Evolutionary conservation across 441 rosid species (phyloP).

Genomic region (Cnidoscolus chayamansa): DNA sequence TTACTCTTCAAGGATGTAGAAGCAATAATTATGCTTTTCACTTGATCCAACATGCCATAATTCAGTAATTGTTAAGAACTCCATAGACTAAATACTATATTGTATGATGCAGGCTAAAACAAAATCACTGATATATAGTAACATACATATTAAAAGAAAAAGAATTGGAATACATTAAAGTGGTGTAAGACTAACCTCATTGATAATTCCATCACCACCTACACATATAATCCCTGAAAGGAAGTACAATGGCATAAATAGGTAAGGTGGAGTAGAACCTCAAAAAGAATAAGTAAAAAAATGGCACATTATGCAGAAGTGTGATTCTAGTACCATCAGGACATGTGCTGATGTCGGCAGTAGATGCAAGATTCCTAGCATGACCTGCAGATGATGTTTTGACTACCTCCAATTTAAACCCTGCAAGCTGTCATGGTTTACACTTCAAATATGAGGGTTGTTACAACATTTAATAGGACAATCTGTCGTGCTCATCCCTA

Average conservation of each 20-base stretch:
- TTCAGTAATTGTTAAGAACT: conserved; percentile 3
- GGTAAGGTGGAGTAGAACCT: conserved; percentile 11
- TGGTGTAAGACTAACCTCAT: conserved; percentile 61
- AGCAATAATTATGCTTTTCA: neutral
- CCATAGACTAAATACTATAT: neutral
- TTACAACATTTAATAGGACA: neutral
- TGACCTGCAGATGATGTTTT: conserved; percentile 91
- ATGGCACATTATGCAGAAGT: conserved; percentile 12
- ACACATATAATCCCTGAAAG: conserved; percentile 86
- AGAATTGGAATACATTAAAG: conserved; percentile 5
- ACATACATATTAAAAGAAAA: conserved; percentile 12
- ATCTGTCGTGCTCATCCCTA: neutral
- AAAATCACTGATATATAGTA: conserved; percentile 10
- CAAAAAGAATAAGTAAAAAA: neutral
- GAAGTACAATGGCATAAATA: conserved; percentile 19
- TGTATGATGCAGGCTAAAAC: conserved; percentile 6
- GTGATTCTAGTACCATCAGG: conserved; percentile 66
- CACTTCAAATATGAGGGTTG: conserved; percentile 14
- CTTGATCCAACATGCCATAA: neutral
- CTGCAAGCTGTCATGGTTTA: conserved; percentile 78
- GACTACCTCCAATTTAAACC: conserved; percentile 88
- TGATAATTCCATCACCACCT: conserved; percentile 97
- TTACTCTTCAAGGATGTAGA: neutral
- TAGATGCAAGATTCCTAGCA: conserved; percentile 79
- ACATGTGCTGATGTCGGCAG: conserved; percentile 78